phyloP scores from a whole-genome alignment of 2,329 filamentous ascomycete genomes.

The Trichophyton verrucosum region DNA sequence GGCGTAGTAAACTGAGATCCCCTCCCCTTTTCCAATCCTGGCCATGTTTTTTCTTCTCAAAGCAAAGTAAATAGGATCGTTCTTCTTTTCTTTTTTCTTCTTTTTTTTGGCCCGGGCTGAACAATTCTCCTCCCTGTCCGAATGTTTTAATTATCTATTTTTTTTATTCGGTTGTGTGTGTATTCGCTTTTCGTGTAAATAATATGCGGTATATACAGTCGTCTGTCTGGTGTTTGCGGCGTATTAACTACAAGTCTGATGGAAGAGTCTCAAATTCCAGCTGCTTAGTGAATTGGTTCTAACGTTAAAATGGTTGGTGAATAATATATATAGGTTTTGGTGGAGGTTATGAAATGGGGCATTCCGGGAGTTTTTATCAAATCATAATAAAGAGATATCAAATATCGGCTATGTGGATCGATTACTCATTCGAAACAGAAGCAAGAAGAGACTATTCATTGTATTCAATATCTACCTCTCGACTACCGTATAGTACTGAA shows the following conservation, averaged over 20 bases:
- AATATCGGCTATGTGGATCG: no score
- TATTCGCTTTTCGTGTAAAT: not conserved
- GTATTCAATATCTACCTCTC: not conserved
- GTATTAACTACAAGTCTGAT: no score
- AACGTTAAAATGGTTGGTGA: no score
- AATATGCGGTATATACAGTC: not conserved
- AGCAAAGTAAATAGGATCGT: not conserved
- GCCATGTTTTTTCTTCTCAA: not conserved
- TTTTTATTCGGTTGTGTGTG: not conserved
- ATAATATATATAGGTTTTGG: no score
- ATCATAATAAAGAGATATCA: no score
- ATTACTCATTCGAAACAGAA: no score
- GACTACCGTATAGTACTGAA: not conserved
- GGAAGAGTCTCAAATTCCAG: no score
- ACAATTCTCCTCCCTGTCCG: not conserved
- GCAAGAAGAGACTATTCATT: no score
- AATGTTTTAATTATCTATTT: not conserved
- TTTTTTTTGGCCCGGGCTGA: not conserved
- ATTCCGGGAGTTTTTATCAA: no score
- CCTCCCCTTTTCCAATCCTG: not conserved
- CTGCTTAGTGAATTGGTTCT: no score
- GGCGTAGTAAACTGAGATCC: not conserved
- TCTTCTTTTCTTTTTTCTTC: not conserved
- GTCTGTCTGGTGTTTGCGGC: no score
- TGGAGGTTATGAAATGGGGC: no score